Percentiles rank a stretch among this genome's conserved stretches.
Evolutionary conservation across 1,284 basidiomycete species (phyloP).

Genomic region (Meripilus lineatus): DNA sequence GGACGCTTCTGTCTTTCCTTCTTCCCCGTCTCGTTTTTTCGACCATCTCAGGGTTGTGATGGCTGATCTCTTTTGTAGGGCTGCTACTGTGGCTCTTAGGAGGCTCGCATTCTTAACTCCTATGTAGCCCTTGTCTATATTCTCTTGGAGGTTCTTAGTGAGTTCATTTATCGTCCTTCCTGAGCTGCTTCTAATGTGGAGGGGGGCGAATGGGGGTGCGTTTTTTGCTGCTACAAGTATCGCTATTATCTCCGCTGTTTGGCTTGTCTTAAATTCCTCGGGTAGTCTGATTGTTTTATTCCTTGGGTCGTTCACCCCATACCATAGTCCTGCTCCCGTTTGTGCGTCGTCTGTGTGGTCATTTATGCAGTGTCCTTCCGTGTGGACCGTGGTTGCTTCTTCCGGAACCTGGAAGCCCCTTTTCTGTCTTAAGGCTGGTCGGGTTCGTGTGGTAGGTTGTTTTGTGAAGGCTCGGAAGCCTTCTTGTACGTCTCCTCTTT

Average conservation of each 20-base stretch:
- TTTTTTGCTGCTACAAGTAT: constrained; percentile 12
- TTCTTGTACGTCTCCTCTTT: too few species aligned
- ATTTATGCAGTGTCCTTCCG: constrained; percentile 8
- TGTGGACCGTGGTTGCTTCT: constrained; percentile 1
- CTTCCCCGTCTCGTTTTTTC: too few species aligned
- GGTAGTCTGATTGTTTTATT: constrained; percentile 18
- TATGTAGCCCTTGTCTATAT: constrained; percentile 10
- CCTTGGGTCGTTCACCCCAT: constrained; percentile 7
- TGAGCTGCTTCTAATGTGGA: constrained; percentile 9
- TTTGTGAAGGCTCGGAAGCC: too few species aligned
- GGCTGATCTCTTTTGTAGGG: constrained; percentile 13
- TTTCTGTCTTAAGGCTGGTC: too few species aligned
- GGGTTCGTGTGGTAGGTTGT: too few species aligned
- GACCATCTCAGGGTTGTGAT: constrained; percentile 4
- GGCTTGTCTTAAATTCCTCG: constrained; percentile 12
- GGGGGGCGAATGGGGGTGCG: neutral
- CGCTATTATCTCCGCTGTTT: constrained; percentile 20
- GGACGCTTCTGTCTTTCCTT: too few species aligned
- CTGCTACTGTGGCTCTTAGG: constrained; percentile 6
- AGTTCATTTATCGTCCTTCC: constrained; percentile 5
- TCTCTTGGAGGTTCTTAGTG: neutral
- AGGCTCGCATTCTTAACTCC: constrained; percentile 2
- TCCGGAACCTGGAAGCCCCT: too few species aligned
- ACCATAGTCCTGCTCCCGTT: constrained; percentile 22
- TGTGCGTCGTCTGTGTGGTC: constrained; percentile 2